Percentiles rank a stretch among this genome's conserved stretches.
phyloP scores from a whole-genome alignment of 805 yeast genomes.

The Wickerhamiella azymoides region DNA sequence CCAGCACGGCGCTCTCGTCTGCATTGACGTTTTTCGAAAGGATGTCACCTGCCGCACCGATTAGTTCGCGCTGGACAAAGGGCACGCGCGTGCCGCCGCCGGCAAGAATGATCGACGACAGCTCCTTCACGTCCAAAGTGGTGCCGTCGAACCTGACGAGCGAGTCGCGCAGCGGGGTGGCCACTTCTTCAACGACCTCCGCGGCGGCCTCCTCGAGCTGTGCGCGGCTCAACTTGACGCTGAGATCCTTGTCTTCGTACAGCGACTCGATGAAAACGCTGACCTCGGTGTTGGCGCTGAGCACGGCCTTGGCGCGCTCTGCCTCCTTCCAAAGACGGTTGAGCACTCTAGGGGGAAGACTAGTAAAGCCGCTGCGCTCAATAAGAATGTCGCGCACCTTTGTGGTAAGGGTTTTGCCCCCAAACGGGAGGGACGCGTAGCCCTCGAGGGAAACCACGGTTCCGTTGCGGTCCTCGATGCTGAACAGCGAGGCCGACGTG shows the following conservation, averaged over 20 bases:
- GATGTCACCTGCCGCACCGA: conserved; percentile 38
- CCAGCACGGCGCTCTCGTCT: conserved; percentile 87
- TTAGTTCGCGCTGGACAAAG: conserved; percentile 41
- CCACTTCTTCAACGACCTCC: conserved; percentile 34
- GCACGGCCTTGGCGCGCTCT: conserved; percentile 73
- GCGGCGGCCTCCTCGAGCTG: conserved; percentile 54
- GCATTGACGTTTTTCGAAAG: conserved; percentile 82
- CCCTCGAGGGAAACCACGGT: conserved; percentile 45
- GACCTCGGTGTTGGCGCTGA: conserved; percentile 80
- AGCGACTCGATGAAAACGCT: conserved; percentile 64
- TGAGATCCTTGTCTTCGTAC: conserved; percentile 61
- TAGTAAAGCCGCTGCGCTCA: conserved; percentile 34
- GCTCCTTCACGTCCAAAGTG: conserved; percentile 23
- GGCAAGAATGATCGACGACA: conserved; percentile 58
- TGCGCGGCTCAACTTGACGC: conserved; percentile 50
- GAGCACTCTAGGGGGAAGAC: conserved; percentile 39
- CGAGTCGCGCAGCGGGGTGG: conserved; percentile 42
- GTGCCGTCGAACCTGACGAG: conserved; percentile 28
- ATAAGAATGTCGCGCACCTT: conserved; percentile 47
- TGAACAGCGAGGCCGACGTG: conserved; percentile 72
- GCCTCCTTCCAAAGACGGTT: conserved; percentile 67
- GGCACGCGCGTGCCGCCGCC: conserved; percentile 94
- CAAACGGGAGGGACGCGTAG: conserved; percentile 56
- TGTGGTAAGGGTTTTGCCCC: conserved; percentile 64
- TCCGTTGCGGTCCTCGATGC: conserved; percentile 33